These are phyloP conservation scores for Emergomyces pasteurianus DNA, from an alignment of 2,329 filamentous ascomycete genomes.

Conservation along the genomic window DNA sequence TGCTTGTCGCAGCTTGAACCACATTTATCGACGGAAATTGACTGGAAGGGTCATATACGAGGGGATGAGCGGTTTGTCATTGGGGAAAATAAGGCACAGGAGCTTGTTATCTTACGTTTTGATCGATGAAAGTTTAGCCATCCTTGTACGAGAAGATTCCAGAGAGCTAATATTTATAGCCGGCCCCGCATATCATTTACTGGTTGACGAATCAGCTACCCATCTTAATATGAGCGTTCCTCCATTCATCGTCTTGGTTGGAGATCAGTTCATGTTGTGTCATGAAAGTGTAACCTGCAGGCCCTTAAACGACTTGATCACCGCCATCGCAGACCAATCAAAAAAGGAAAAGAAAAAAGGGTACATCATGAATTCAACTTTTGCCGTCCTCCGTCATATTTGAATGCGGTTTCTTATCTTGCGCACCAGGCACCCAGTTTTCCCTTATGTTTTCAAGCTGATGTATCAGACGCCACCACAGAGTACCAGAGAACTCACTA, in stretches of 20 bases:
- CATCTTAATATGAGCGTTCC: background rate
- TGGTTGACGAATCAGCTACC: background rate
- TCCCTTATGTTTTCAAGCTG: too few species aligned
- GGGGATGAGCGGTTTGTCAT: conserved; percentile 53
- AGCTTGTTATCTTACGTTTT: conserved; percentile 45
- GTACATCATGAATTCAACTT: too few species aligned
- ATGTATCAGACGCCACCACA: too few species aligned
- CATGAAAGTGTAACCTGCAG: too few species aligned
- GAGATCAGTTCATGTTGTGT: too few species aligned
- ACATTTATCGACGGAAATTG: conserved; percentile 36
- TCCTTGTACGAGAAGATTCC: background rate
- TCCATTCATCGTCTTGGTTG: too few species aligned
- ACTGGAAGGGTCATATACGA: conserved; percentile 42
- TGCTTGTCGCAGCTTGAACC: conserved; percentile 12
- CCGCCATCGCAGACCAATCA: too few species aligned
- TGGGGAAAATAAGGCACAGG: conserved; percentile 42
- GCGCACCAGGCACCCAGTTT: background rate
- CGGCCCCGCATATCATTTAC: background rate
- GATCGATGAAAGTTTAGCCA: conserved; percentile 9
- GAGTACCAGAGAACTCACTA: too few species aligned
- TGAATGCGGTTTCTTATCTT: background rate
- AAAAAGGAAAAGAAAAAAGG: too few species aligned
- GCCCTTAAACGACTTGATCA: too few species aligned
- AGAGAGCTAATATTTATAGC: background rate
- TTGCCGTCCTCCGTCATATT: background rate